Evolutionary conservation across 2,329 filamentous ascomycete species (phyloP).

Genomic region (Proliferodiscus dingleyae): DNA sequence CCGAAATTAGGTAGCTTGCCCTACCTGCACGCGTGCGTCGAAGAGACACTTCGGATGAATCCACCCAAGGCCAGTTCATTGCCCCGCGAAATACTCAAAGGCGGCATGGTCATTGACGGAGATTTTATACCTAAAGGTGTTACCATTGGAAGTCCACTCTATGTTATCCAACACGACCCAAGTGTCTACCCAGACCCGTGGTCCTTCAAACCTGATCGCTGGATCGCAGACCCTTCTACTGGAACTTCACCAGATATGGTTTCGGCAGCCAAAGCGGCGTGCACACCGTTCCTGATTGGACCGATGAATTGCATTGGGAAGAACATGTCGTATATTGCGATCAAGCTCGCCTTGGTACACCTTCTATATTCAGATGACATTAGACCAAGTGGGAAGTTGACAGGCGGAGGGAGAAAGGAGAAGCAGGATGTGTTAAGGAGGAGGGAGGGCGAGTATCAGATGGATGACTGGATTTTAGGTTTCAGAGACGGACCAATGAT

Average conservation of each 20-base stretch:
- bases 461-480: conserved; percentile 25
- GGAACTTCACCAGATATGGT: neutral
- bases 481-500: conserved; percentile 32
- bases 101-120: conserved; percentile 17
- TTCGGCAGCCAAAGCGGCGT: conserved; percentile 5
- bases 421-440: conserved; percentile 13
- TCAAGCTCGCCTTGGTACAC: conserved; percentile 28
- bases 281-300: conserved; percentile 27
- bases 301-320: conserved; percentile 30
- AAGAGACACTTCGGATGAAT: conserved; percentile 40
- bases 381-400: neutral
- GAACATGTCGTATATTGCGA: conserved; percentile 29
- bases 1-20: conserved; percentile 25
- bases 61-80: conserved; percentile 23
- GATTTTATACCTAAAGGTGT: conserved; percentile 13
- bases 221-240: conserved; percentile 5
- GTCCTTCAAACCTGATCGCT: conserved; percentile 19
- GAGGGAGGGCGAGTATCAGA: conserved; percentile 22
- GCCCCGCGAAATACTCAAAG: conserved; percentile 11
- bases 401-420: neutral
- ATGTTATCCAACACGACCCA: conserved; percentile 20
- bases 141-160: conserved; percentile 16
- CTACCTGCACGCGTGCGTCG: conserved; percentile 39
- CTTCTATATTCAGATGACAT: conserved; percentile 27
- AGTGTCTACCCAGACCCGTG: conserved; percentile 15